Evolutionary conservation across 805 yeast species (phyloP).

Genomic region (Zygotorulaspora danielsina): DNA sequence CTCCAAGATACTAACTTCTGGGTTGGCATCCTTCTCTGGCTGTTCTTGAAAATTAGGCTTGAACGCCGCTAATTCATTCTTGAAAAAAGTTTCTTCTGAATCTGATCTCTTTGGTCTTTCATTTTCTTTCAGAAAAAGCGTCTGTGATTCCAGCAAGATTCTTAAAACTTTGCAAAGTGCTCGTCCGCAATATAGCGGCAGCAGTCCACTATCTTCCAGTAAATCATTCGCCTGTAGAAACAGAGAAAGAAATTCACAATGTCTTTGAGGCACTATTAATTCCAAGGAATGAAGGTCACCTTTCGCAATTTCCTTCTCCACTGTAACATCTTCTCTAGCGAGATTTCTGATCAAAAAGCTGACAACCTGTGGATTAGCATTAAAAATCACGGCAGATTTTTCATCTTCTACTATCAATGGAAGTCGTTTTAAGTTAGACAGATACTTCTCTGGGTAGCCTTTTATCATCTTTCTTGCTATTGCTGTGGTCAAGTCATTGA

Average conservation of each 20-base stretch:
- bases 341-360: conserved; percentile 21
- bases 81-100: not conserved
- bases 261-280: conserved; percentile 15
- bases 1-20: too few relatives aligned
- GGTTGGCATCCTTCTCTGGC: conserved; percentile 29
- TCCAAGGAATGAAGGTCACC: not conserved
- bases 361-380: conserved; percentile 18
- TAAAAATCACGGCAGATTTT: conserved; percentile 12
- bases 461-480: conserved; percentile 17
- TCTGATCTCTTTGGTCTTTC: conserved; percentile 1
- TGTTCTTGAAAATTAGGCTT: too few relatives aligned
- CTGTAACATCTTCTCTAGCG: conserved; percentile 6
- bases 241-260: conserved; percentile 18
- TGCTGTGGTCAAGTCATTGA: conserved; percentile 21
- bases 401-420: conserved; percentile 18
- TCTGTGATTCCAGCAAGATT: conserved; percentile 1
- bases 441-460: conserved; percentile 31
- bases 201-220: conserved; percentile 2
- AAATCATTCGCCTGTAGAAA: conserved; percentile 14
- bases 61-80: not conserved
- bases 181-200: conserved; percentile 17
- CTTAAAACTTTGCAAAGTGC: conserved; percentile 12
- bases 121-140: conserved; percentile 2
- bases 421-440: conserved; percentile 25
- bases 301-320: not conserved